Base-by-base conservation (phyloP, 805 yeast species). In the Kluyveromyces lactis region DNA sequence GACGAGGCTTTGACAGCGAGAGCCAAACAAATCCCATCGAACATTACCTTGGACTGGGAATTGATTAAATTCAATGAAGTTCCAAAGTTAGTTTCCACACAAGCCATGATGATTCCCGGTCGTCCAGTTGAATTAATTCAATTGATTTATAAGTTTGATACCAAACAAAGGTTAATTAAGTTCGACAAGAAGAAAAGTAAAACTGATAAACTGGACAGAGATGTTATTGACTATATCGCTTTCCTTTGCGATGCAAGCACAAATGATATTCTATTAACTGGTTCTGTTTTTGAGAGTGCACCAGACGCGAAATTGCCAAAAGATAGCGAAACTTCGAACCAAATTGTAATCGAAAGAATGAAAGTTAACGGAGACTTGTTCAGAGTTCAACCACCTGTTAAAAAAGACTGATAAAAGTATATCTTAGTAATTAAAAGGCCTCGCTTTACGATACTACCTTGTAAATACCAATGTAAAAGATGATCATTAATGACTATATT, bases 31-130 rank as follows among this genome's bases (percentile, higher is more conserved):
- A 56, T 81, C 31, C 95, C 96, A 16, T 60, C 64, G 15, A 69
- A 71, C 42, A 63, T 75, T 30, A 69, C 71, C 35, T 63, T 86
- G 45, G 78, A 75, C 40, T 89, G 97, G 96, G 80, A 83, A 51
- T 66, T 89, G 38, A 63, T 79, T 19, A 77, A 80, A 49, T 77
- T 86, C 51, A 81, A 77, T 49, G 63, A 68, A 24, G 71, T 75
- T 34, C 97, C 97, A 18, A 81, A 80, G 56, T 67, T 87, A 24
- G 69, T 84, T 34, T 70, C 79, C 3, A 75, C 89, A 51, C 80
- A 81, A 47, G 78, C 83, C 2, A 66, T 82, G 50, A 77, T 83
- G 56, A 50, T 73, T 40, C 79, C 79, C 3, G 75, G 75, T 15
- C 62, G 63, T 41, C 76, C 79, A 0, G 56, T 75, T 13, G 73